Evolutionary conservation across 441 rosid genomes (phyloP).

Genomic region (Breynia disticha): DNA sequence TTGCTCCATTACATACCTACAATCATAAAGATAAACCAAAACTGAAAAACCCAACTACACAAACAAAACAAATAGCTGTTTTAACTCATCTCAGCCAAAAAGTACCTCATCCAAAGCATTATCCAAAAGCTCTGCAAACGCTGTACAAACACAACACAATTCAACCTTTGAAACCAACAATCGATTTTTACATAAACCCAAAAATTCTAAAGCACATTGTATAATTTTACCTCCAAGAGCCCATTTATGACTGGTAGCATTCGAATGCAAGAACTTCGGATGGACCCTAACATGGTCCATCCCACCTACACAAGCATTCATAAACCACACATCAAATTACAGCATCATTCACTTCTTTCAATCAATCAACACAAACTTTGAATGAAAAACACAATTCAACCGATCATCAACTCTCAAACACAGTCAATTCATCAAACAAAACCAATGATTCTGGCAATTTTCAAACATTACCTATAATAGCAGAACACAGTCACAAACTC

Average conservation of each 20-base stretch:
- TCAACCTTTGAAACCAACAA: not conserved
- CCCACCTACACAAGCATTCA: conserved; percentile 44
- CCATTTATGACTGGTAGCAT: conserved; percentile 98
- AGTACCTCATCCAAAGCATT: conserved; percentile 85
- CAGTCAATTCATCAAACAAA: no score
- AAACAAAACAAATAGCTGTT: not conserved
- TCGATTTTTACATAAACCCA: conserved; percentile 1
- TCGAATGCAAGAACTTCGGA: conserved; percentile 89
- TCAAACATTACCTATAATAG: no score
- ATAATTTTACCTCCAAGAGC: conserved; percentile 74
- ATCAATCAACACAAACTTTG: not conserved
- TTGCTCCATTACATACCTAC: conserved; percentile 75
- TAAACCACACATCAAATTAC: not conserved
- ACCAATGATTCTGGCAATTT: no score
- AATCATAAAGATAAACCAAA: conserved; percentile 6
- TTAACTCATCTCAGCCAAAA: not conserved
- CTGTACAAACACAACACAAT: conserved; percentile 29
- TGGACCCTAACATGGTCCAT: conserved; percentile 96
- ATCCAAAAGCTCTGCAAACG: conserved; percentile 90
- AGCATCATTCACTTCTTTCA: not conserved
- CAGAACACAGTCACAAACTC: no score
- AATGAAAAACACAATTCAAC: no score
- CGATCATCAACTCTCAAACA: no score
- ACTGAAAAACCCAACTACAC: conserved; percentile 1
- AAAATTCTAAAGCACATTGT: not conserved